phyloP scores from a whole-genome alignment of 176 grass and related monocot genomes.

The Triticum timopheevii region DNA sequence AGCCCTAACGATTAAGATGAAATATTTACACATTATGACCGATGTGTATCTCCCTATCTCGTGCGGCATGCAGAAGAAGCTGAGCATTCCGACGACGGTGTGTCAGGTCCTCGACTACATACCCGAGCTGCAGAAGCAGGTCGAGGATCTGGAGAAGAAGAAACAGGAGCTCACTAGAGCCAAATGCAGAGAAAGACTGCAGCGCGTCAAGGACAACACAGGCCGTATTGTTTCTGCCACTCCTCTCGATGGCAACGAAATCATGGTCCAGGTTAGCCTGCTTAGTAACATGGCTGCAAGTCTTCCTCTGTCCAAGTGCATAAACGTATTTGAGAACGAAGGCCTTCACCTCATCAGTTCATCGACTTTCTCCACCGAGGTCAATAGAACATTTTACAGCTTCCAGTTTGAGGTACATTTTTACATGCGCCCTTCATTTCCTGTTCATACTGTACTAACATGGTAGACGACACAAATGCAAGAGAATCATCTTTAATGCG shows the following conservation, averaged over 20 bases:
- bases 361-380: constrained; percentile 46
- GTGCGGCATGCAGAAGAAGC: constrained; percentile 58
- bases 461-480: neutral
- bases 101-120: constrained; percentile 78
- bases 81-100: constrained; percentile 78
- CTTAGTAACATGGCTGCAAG: constrained; percentile 24
- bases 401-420: constrained; percentile 68
- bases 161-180: constrained; percentile 53
- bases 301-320: constrained; percentile 52
- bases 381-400: constrained; percentile 57
- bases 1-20: constrained; percentile 9
- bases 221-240: constrained; percentile 52
- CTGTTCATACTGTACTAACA: too few relatives aligned
- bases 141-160: constrained; percentile 48
- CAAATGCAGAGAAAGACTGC: constrained; percentile 31
- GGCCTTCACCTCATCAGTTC: constrained; percentile 63
- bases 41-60: neutral
- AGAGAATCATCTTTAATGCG: neutral
- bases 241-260: constrained; percentile 54
- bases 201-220: neutral
- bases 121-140: constrained; percentile 73
- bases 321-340: constrained; percentile 62
- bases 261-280: constrained; percentile 74
- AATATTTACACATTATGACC: neutral
- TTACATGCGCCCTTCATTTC: neutral